Base-by-base conservation (phyloP, 2,329 filamentous ascomycete species). In the Talaromyces rugulosus region DNA sequence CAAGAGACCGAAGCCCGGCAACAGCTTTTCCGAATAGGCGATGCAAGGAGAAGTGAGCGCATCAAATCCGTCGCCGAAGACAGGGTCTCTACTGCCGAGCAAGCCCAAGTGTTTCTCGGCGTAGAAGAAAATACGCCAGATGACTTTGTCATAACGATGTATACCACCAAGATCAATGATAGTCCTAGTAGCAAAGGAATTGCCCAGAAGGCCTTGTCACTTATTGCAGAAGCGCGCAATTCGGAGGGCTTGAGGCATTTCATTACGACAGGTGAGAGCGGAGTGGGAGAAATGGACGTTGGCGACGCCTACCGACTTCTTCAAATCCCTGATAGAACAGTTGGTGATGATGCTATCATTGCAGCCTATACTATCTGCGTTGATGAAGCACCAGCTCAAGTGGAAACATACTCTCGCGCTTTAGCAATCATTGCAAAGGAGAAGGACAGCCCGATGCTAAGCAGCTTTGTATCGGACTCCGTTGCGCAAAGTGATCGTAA, bases 91-190 rank as follows among this genome's bases (percentile, higher is more conserved):
- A 86, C 82, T n/a, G 83, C 85, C 60, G 81, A 86, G 53, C 85
- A 89, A 69, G 88, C 88, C 1, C 77, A 89, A 34, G 76, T 82
- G 12, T 90, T 83, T 75, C 78, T 90, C 12, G 84, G 81, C 7
- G 82, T 85, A 11, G 75, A 79, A 58, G 71, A 74, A 31, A 73
- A 74, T 11, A 82, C 79, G 9, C 68, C 79, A 2, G 86, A 88
- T 68, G 84, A 87, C 55, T 84, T 84, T 64, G 77, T 89, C 42
- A 74, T 82, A 56, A 80, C 85, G 2, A 80, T 86, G 75, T 86
- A 79, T 66, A 78, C 81, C 33, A 72, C 83, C 42, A 87, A 87
- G 75, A 82, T 86, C 74, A 76, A 75, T 51, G 85, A 87, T 58
- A 82, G 77, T 62, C 80, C 81, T 18, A 73, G 71, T 2, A 79